phyloP scores from a whole-genome alignment of 805 yeast species.

The Peterozyma toletana region DNA sequence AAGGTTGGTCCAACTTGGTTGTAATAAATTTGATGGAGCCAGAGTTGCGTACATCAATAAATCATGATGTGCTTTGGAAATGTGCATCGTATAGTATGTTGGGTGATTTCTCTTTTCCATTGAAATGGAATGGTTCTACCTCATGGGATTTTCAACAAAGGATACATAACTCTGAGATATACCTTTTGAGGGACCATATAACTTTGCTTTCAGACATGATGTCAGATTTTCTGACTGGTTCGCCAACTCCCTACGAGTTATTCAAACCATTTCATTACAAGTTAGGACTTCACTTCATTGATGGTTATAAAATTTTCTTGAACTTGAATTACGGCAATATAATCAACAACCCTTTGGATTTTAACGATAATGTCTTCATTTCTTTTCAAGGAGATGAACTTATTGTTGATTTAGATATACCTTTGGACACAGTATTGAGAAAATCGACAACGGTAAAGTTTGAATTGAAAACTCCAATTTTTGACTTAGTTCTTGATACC shows the following conservation, averaged over 20 bases:
- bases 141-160: conserved; percentile 55
- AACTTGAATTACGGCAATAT: conserved; percentile 87
- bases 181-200: conserved; percentile 76
- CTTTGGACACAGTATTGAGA: conserved; percentile 47
- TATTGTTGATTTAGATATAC: conserved; percentile 41
- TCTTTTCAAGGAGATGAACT: conserved; percentile 64
- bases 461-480: conserved; percentile 44
- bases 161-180: conserved; percentile 49
- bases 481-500: conserved; percentile 59
- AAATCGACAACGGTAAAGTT: conserved; percentile 47
- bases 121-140: conserved; percentile 76
- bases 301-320: conserved; percentile 52
- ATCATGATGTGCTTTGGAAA: conserved; percentile 71
- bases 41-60: conserved; percentile 76
- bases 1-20: conserved; percentile 50
- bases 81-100: conserved; percentile 50
- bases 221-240: conserved; percentile 72
- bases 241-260: conserved; percentile 61
- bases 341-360: conserved; percentile 82
- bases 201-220: conserved; percentile 64
- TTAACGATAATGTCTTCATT: conserved; percentile 69
- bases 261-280: conserved; percentile 67
- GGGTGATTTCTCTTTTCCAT: conserved; percentile 61
- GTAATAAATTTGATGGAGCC: conserved; percentile 40
- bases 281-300: conserved; percentile 49